phyloP scores from a whole-genome alignment of 164 flowering plant genomes.

The Kingdonia uniflora region DNA sequence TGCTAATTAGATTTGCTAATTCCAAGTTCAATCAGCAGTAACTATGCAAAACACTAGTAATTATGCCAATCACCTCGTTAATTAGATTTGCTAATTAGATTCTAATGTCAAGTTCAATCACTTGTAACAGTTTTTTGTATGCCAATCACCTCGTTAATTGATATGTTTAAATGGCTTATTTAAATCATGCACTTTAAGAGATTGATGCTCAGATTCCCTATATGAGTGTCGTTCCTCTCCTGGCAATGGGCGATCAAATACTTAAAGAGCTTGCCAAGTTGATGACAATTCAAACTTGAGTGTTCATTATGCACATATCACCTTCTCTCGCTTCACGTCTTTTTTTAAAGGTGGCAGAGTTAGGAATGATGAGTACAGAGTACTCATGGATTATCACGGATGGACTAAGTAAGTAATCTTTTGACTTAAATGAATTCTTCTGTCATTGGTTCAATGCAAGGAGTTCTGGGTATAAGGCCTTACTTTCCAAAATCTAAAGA shows the following conservation, averaged over 20 bases:
- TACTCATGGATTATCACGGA: slow-evolving; percentile 12
- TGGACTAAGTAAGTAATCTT: slow-evolving; percentile 1
- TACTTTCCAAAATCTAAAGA: slow-evolving; percentile 1
- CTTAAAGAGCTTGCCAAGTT: slow-evolving; percentile 3
- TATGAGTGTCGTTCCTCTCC: neutral
- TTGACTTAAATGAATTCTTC: slow-evolving; percentile 6
- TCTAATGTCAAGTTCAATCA: too few relatives aligned
- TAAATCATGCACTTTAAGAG: neutral
- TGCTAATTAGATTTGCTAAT: too few relatives aligned
- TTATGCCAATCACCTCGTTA: too few relatives aligned
- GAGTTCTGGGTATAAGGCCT: slow-evolving; percentile 8
- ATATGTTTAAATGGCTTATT: neutral
- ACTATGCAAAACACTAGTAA: too few relatives aligned
- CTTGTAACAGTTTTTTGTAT: too few relatives aligned
- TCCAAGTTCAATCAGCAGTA: too few relatives aligned
- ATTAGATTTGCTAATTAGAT: too few relatives aligned
- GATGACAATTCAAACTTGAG: slow-evolving; percentile 1
- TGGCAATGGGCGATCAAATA: neutral
- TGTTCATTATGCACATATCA: slow-evolving; percentile 9
- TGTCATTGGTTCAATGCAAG: slow-evolving; percentile 8
- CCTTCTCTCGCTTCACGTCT: slow-evolving; percentile 1
- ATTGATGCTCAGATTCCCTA: neutral
- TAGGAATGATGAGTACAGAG: slow-evolving; percentile 8
- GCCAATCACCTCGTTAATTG: too few relatives aligned
- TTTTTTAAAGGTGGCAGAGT: slow-evolving; percentile 3